Conservation (phyloP, 1,284 basidiomycete species). For the Earliella scabrosa region DNA sequence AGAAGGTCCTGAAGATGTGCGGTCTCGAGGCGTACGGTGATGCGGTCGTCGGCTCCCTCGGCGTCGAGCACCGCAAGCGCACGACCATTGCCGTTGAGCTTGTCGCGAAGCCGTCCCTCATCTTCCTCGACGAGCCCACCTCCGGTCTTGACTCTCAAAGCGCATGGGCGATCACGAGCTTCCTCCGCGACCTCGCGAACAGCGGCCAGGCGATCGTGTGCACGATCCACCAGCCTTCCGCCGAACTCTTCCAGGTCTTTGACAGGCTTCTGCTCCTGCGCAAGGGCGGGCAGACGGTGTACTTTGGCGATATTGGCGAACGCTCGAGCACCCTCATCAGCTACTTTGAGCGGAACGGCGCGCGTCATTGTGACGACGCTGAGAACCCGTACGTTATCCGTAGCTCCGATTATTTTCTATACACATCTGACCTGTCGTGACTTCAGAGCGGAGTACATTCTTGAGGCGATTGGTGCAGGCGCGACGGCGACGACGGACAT, state of each 20-base stretch:
- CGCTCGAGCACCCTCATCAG: slow-evolving; percentile 58
- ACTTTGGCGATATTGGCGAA: slow-evolving; percentile 76
- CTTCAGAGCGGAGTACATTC: slow-evolving; percentile 67
- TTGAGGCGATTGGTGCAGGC: slow-evolving; percentile 73
- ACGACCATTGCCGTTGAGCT: slow-evolving; percentile 85
- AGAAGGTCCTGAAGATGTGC: slow-evolving; percentile 80
- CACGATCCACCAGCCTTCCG: slow-evolving; percentile 75
- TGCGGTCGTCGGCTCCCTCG: slow-evolving; percentile 77
- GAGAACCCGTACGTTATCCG: slow-evolving; percentile 45
- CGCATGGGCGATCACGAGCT: slow-evolving; percentile 84
- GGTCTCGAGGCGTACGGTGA: slow-evolving; percentile 75
- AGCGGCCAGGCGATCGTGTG: slow-evolving; percentile 80
- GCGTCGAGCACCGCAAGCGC: slow-evolving; percentile 80
- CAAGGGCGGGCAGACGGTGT: slow-evolving; percentile 79
- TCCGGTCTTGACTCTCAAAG: slow-evolving; percentile 90
- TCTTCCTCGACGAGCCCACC: slow-evolving; percentile 86
- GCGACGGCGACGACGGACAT: slow-evolving; percentile 37
- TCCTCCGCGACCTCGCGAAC: slow-evolving; percentile 82
- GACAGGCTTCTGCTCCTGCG: slow-evolving; percentile 61
- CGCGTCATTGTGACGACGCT: slow-evolving; percentile 39
- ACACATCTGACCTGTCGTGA: not conserved
- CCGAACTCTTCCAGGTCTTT: slow-evolving; percentile 76
- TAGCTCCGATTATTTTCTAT: not conserved
- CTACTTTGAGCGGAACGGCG: slow-evolving; percentile 74
- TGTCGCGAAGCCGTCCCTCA: slow-evolving; percentile 76